Base-by-base conservation (phyloP, 2,329 filamentous ascomycete species). In the Ophiostoma ulmi region DNA sequence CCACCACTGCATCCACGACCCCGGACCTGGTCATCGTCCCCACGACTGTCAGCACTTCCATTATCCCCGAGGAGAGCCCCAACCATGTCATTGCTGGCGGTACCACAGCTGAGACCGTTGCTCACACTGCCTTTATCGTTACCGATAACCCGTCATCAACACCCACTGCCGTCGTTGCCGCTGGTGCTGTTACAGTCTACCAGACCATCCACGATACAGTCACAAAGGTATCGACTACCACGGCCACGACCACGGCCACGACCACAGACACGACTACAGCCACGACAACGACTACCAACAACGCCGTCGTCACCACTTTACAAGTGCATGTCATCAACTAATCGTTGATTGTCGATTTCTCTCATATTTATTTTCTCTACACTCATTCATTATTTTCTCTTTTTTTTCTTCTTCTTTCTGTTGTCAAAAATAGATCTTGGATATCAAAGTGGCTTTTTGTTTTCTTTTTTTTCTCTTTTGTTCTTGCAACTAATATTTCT, bases 201-300 rank as follows among this genome's bases (percentile, higher is more conserved):
- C 35, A 65, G 48, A 72, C 71, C 0, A n/a, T 67, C 20, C 61
- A 65, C 20, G 64, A 72, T 52, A 74, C 73, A 0, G 72, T 73
- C 55, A 74, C 72, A 0, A 17, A 66, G 44, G 44, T 67, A 11
- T 71, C 66, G n/a, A 68, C 63, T 2, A 69, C 67, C 6, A 72
- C 70, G 48, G 39, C 48, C 13, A 71, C 58, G 5, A 67, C 68
- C 0, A 71, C 69, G 0, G 39, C 69, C n/a, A 71, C 70, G 17
- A 52, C 67, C 8, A 67, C 71, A n/a, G 52, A 17, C 22, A 69
- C 63, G 4, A 58, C 52, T 7, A 61, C 67, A 6, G 55, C 69
- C n/a, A 36, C 22, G 1, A 74, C 71, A 3, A 64, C 52, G 65
- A 70, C 73, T 7, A 67, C 61, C 10, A 67, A 63, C 35, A 69